Evolutionary conservation across 352 stramenopile genomes (phyloP), one percentile per base, ranked within the genome.

Genomic region (Thraustochytrium sp.): DNA sequence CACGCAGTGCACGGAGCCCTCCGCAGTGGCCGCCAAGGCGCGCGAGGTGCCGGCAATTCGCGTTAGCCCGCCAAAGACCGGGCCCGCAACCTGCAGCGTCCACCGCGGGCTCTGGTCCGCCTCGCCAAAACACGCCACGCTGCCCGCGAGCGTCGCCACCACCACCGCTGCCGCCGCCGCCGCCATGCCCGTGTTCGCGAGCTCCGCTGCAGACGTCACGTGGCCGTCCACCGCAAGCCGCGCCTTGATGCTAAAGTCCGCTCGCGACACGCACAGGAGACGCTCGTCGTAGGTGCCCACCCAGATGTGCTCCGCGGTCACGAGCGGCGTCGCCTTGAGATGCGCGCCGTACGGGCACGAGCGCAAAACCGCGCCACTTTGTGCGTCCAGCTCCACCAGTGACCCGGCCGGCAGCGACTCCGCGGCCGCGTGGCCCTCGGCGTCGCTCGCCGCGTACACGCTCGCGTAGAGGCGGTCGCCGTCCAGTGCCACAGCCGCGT

Each of bases 1-100:
- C 8, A 77, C n/a, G n/a, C 42, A 54, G n/a, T 61, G 48, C 31
- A 77, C 48, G 21, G 64, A 62, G 11, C 64, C 64, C 23, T 77
- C 64, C 9, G 48, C 48, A 62, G 64, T 61, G 13, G 48, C 38
- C 23, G 64, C 42, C 8, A 62, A 77, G 42, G 13, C 21, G 9
- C 42, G 42, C 48, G 34, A 54, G 23, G 64, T 46, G 16, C 13
- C 38, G n/a, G 5, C 59, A 29, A 8, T 29, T 16, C 16, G 23
- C 8, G 11, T 72, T 16, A 40, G 13, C 5, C 59, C 59, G 18
- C 59, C 59, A 40, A 72, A 72, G 18, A 72, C 59, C 16, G 64
- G 48, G 0, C 64, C 42, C 2, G 46, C 46, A 29, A 77, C 31
- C 11, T 62, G 23, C 4, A 13, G 11, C 13, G 26, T 40, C 42